Percentiles rank a stretch among this genome's conserved stretches.
Conservation (phyloP, 2,329 filamentous ascomycete species). For the Monilinia fructigena region DNA sequence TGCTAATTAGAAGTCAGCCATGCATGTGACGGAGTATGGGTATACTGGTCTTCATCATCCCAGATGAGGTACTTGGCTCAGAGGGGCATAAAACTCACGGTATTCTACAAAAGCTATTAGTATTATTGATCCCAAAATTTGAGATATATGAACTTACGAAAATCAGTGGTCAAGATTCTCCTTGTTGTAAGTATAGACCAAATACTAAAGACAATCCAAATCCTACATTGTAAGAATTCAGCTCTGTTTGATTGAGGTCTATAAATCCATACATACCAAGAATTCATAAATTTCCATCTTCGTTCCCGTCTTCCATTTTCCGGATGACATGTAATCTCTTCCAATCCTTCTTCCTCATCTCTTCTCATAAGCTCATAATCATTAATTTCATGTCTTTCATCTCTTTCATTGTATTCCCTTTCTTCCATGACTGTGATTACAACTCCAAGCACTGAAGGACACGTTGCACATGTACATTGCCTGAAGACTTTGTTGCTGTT, state of each 20-base stretch:
- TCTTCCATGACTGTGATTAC: slow-evolving; percentile 16
- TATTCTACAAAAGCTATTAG: slow-evolving; percentile 12
- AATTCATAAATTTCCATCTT: slow-evolving; percentile 9
- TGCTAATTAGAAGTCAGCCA: slow-evolving; percentile 33
- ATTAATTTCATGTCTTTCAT: neutral
- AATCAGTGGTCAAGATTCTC: slow-evolving; percentile 32
- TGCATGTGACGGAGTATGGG: neutral
- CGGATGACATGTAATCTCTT: neutral
- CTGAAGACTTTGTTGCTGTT: neutral
- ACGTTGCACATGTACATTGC: slow-evolving; percentile 8
- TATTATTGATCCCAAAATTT: neutral
- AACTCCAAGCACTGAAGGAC: neutral
- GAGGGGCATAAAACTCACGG: slow-evolving; percentile 6
- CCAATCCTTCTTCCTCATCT: slow-evolving; percentile 17
- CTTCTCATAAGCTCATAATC: slow-evolving; percentile 2
- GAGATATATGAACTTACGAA: slow-evolving; percentile 31
- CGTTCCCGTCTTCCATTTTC: slow-evolving; percentile 12
- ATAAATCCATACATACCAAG: slow-evolving; percentile 1
- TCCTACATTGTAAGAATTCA: slow-evolving; percentile 3
- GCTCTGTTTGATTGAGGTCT: too few species aligned
- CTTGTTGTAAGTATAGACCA: slow-evolving; percentile 23
- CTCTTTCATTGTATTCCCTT: slow-evolving; percentile 1
- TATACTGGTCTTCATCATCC: neutral
- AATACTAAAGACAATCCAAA: slow-evolving; percentile 18
- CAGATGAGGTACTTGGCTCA: neutral